Evolutionary conservation across 2,329 filamentous ascomycete genomes (phyloP).

Genomic region (Cryphonectria parasitica): DNA sequence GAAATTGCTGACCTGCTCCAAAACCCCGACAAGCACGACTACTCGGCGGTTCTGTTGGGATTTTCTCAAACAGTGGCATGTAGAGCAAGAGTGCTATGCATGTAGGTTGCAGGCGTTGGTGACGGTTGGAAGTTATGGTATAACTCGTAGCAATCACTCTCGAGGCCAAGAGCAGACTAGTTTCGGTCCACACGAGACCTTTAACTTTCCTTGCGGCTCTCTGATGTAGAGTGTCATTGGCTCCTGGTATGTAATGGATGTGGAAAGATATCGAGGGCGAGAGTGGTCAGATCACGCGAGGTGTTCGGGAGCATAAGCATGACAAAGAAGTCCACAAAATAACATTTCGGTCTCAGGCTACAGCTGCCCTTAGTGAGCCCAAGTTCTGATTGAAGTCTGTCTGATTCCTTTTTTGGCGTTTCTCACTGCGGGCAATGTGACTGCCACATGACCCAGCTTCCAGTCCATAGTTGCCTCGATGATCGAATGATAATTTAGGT

Average conservation of each 20-base stretch:
- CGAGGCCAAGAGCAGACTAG: too few species aligned
- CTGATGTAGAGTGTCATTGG: background rate
- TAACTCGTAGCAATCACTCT: too few species aligned
- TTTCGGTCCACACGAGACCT: background rate
- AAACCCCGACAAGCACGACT: too few species aligned
- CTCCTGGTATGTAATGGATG: background rate
- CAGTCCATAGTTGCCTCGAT: background rate
- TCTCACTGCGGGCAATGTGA: background rate
- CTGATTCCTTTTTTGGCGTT: background rate
- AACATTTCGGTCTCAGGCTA: background rate
- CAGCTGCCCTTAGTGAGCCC: background rate
- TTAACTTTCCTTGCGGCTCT: background rate
- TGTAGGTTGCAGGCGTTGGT: too few species aligned
- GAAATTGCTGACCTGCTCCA: too few species aligned
- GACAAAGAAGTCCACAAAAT: background rate
- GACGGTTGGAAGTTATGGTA: too few species aligned
- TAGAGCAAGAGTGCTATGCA: too few species aligned
- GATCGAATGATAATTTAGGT: background rate
- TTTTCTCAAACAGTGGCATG: too few species aligned
- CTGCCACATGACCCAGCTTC: background rate
- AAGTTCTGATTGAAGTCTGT: background rate
- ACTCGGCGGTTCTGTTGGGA: too few species aligned
- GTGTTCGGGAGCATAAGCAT: background rate
- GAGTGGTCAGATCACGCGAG: background rate
- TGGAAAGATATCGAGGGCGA: too few species aligned